Conservation (phyloP, 495 filamentous ascomycete genomes). For the Penicillium steckii region DNA sequence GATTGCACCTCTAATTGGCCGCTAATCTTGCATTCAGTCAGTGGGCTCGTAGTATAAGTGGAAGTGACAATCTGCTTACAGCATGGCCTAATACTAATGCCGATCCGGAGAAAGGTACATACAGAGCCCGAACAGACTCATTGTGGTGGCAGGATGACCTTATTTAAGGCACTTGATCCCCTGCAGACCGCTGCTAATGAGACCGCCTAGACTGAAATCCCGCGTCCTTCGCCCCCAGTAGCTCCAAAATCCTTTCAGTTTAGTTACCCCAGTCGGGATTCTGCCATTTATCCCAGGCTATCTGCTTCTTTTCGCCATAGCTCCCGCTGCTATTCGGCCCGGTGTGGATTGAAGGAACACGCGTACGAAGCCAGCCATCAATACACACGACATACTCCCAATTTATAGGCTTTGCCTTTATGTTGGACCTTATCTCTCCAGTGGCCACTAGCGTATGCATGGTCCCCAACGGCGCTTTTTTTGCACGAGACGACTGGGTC, state of each 20-base stretch:
- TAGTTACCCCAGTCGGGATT: background rate
- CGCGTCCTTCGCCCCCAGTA: background rate
- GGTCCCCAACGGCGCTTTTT: conserved; percentile 14
- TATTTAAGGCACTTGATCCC: conserved; percentile 8
- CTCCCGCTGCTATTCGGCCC: background rate
- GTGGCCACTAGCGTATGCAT: conserved; percentile 11
- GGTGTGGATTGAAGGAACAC: background rate
- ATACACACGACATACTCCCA: background rate
- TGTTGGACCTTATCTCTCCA: conserved; percentile 6
- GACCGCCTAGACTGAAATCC: background rate
- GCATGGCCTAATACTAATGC: conserved; percentile 13
- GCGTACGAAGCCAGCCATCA: background rate
- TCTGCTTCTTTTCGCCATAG: background rate
- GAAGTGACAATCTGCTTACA: conserved; percentile 11
- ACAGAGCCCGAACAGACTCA: no score
- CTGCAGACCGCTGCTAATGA: background rate
- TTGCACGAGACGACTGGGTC: conserved; percentile 11
- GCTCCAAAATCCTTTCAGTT: background rate
- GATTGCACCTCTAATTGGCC: conserved; percentile 12
- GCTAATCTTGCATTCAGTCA: background rate
- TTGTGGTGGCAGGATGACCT: conserved; percentile 5
- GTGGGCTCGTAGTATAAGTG: conserved; percentile 6
- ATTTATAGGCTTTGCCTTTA: conserved; percentile 1
- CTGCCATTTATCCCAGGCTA: background rate
- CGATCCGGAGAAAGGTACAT: conserved; percentile 21